Evolutionary conservation across 306 rosid species (phyloP).

Genomic region (Malus sylvestris): DNA sequence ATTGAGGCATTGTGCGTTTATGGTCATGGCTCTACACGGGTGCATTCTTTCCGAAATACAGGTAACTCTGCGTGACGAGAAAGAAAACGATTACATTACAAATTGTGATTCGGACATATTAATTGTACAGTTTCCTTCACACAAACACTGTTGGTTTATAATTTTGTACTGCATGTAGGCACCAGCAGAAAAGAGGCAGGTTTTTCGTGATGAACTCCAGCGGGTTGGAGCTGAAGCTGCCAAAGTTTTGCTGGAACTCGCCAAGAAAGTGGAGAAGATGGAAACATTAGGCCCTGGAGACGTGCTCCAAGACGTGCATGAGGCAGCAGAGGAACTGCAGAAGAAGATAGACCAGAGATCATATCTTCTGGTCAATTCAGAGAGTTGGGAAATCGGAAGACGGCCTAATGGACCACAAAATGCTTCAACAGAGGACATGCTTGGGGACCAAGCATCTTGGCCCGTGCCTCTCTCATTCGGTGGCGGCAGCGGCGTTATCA

Average conservation of each 20-base stretch:
- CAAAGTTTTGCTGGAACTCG: slow-evolving; percentile 42
- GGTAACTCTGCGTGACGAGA: slow-evolving; percentile 12
- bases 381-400: slow-evolving; percentile 42
- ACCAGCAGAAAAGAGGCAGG: slow-evolving; percentile 45
- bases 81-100: neutral
- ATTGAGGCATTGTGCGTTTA: slow-evolving; percentile 61
- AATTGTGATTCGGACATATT: neutral
- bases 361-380: slow-evolving; percentile 50
- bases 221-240: slow-evolving; percentile 60
- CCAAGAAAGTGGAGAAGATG: slow-evolving; percentile 57
- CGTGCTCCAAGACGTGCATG: slow-evolving; percentile 40
- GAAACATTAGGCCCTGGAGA: slow-evolving; percentile 37
- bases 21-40: slow-evolving; percentile 74
- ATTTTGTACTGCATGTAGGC: slow-evolving; percentile 28
- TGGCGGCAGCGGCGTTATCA: neutral
- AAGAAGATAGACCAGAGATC: slow-evolving; percentile 49
- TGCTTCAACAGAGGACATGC: slow-evolving; percentile 9
- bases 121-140: neutral
- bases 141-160: neutral
- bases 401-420: neutral
- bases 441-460: slow-evolving; percentile 20
- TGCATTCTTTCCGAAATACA: slow-evolving; percentile 75
- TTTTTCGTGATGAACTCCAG: slow-evolving; percentile 39
- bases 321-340: slow-evolving; percentile 53
- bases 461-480: slow-evolving; percentile 17